These are phyloP conservation scores for Zarea fungicola DNA, from an alignment of 2,329 filamentous ascomycete species.

Conservation along the genomic window DNA sequence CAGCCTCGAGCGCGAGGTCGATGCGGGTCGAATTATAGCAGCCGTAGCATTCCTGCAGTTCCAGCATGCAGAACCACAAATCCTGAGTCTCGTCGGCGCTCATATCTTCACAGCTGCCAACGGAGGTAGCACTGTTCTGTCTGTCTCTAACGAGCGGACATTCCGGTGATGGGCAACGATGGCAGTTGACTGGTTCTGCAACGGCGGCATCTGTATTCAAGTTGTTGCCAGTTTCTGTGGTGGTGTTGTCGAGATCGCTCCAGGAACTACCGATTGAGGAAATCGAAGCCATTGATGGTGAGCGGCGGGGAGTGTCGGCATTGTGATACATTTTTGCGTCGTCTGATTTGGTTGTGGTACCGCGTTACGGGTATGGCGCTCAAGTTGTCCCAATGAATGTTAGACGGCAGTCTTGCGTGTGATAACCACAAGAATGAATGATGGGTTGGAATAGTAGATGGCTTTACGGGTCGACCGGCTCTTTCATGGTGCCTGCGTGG, in stretches of 20 bases:
- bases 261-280: slow-evolving; percentile 2
- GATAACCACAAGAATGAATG: neutral
- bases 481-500: neutral
- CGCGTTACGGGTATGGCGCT: neutral
- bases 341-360: neutral
- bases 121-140: slow-evolving; percentile 17
- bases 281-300: neutral
- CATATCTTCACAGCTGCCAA: slow-evolving; percentile 29
- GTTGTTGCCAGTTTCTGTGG: neutral
- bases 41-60: slow-evolving; percentile 40
- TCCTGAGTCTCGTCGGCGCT: slow-evolving; percentile 34
- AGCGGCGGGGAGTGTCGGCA: neutral
- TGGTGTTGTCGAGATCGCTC: slow-evolving; percentile 7
- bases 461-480: neutral
- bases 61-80: slow-evolving; percentile 45
- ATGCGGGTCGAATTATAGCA: slow-evolving; percentile 47
- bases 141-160: slow-evolving; percentile 10
- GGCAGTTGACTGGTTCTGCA: neutral
- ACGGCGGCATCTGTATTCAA: neutral
- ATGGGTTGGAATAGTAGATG: neutral
- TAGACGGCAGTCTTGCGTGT: neutral
- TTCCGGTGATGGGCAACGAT: slow-evolving; percentile 8
- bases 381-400: neutral
- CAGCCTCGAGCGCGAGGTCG: slow-evolving; percentile 39
- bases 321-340: neutral